Evolutionary conservation across 108 stramenopile genomes (phyloP), one percentile per base, ranked within the genome.

Genomic region (Cyclostephanos tholiformis): DNA sequence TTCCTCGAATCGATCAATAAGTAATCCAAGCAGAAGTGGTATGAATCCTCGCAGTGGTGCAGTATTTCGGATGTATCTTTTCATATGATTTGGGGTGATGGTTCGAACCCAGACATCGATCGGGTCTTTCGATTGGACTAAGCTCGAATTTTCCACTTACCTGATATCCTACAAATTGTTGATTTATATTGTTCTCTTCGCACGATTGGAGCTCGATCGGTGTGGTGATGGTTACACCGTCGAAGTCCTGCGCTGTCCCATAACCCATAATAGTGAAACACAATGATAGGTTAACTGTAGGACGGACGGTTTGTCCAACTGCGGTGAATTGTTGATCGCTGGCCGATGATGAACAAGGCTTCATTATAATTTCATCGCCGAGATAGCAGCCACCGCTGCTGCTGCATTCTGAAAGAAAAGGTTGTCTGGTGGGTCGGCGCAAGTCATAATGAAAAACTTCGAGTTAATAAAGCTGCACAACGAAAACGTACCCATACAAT

Each of bases 61-160:
- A 77, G 4, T 8, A 27, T 43, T 63, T 56, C 0, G 76, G 39
- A 36, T 77, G 71, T 19, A 77, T 36, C 23, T 35, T 19, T 22
- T 77, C 76, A 29, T 70, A 41, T 3, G 63, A 44, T 51, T 77
- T 77, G 26, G 76, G 76, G 41, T 77, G 76, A 52, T 77, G 76
- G n/a, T 48, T 36, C 23, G 64, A 23, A 36, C 49, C 63, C 22
- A 77, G 25, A 22, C 76, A 77, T 0, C 48, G 36, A 32, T 59
- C 49, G 25, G 30, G n/a, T 6, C 36, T 50, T 13, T 59, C 29
- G 1, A 36, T 2, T 0, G 75, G 75, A n/a, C 53, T 43, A 35
- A 75, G 30, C 50, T 75, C 66, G 36, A 75, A 75, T 46, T 62
- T 75, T 8, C 51, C 75, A 26, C 27, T n/a, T 1, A 11, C 20